phyloP scores from a whole-genome alignment of 306 rosid species.

The Acmispon strigosus region DNA sequence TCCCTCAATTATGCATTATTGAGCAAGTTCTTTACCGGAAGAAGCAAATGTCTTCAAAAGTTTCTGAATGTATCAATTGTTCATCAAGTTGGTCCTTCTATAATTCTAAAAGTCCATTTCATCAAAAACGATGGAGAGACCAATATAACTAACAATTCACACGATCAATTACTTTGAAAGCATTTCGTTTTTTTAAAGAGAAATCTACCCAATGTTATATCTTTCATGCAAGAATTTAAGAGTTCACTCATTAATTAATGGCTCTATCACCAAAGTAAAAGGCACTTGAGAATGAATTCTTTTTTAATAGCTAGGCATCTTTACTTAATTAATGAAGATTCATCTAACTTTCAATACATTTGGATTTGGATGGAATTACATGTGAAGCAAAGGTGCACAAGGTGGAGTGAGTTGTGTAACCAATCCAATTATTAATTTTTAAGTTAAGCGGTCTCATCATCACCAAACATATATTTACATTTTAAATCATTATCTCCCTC shows the following conservation, averaged over 20 bases:
- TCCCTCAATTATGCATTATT: too few relatives aligned
- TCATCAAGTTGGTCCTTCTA: too few relatives aligned
- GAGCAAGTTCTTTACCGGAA: too few relatives aligned
- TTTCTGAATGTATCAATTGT: too few relatives aligned
- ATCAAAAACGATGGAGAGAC: too few relatives aligned
- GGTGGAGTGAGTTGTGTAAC: slow-evolving; percentile 39
- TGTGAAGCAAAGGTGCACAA: slow-evolving; percentile 49
- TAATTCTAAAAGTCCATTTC: too few relatives aligned
- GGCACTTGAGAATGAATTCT: not conserved
- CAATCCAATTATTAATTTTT: slow-evolving; percentile 23
- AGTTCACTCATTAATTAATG: not conserved
- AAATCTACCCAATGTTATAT: too few relatives aligned
- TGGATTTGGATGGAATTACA: slow-evolving; percentile 27
- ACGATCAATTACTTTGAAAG: too few relatives aligned
- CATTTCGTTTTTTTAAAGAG: too few relatives aligned
- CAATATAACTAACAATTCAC: too few relatives aligned
- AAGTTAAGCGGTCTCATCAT: slow-evolving; percentile 43
- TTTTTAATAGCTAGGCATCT: slow-evolving; percentile 6
- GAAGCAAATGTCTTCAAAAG: too few relatives aligned
- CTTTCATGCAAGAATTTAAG: too few relatives aligned
- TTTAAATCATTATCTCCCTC: not conserved
- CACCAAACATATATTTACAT: slow-evolving; percentile 30
- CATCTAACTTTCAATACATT: slow-evolving; percentile 11
- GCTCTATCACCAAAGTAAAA: slow-evolving; percentile 3
- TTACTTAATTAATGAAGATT: slow-evolving; percentile 20